A percentile compares a stretch with the other conserved stretches of the same genome.
These are phyloP conservation scores for Hura crepitans DNA, from an alignment of 441 rosid genomes.

Conservation along the genomic window DNA sequence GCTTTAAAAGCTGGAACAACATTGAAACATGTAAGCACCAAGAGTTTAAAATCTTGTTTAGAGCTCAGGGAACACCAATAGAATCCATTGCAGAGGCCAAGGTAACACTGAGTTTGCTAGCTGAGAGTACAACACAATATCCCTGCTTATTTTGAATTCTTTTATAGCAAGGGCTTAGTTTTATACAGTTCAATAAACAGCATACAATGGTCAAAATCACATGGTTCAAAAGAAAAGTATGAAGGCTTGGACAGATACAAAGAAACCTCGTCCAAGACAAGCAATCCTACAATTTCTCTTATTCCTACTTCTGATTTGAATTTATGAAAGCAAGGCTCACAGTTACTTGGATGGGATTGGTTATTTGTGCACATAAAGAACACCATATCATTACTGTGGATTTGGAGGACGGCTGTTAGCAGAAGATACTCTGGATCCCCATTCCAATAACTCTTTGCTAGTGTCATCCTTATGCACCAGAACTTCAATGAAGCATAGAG, in stretches of 20 bases:
- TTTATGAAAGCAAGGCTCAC: neutral
- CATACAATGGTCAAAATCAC: neutral
- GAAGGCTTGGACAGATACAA: neutral
- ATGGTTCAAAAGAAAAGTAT: neutral
- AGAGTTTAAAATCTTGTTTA: too few species aligned
- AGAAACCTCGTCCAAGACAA: slow-evolving; percentile 8
- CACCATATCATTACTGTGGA: slow-evolving; percentile 36
- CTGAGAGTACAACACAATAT: neutral
- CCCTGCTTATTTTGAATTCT: neutral
- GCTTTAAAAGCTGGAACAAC: too few species aligned
- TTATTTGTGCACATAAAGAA: slow-evolving; percentile 1
- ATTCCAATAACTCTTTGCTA: slow-evolving; percentile 61
- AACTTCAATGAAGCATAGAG: slow-evolving; percentile 53
- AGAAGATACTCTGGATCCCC: slow-evolving; percentile 60
- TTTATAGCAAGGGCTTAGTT: neutral
- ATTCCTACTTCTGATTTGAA: slow-evolving; percentile 4
- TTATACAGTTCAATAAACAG: neutral
- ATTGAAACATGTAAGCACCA: too few species aligned
- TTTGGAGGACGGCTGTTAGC: slow-evolving; percentile 60
- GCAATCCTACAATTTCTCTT: slow-evolving; percentile 8
- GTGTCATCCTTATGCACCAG: slow-evolving; percentile 59
- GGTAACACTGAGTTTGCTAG: neutral
- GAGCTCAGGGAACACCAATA: too few species aligned
- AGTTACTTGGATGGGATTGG: neutral
- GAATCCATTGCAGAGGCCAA: too few species aligned